Conservation (phyloP, 106 monocot genomes). For the Apostasia shenzhenica region DNA sequence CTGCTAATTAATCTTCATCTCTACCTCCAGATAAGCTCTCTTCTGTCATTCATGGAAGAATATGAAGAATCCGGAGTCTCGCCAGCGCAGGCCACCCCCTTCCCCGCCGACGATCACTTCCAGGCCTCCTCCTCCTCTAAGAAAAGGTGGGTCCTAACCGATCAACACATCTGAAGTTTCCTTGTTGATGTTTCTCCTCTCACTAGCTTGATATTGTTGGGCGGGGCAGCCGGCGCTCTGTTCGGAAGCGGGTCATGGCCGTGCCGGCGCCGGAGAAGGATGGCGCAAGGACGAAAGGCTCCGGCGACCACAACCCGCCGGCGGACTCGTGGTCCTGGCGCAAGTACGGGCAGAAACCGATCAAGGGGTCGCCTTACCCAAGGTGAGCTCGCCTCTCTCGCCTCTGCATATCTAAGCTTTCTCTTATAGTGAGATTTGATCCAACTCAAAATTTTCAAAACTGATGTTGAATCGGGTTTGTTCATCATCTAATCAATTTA, state of each 20-base stretch:
- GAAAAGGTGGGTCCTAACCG: background rate
- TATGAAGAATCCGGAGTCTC: background rate
- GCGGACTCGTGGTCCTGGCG: constrained; percentile 28
- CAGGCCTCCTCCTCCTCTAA: background rate
- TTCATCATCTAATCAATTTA: background rate
- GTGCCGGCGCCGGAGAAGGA: constrained; percentile 8
- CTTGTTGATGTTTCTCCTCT: background rate
- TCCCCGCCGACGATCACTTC: background rate
- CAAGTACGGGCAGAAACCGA: constrained; percentile 37
- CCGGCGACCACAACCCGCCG: constrained; percentile 13
- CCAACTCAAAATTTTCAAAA: background rate
- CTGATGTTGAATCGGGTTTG: background rate
- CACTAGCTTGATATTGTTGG: background rate
- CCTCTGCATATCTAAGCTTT: background rate
- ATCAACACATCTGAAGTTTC: background rate
- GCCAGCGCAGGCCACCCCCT: too few relatives aligned
- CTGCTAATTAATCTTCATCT: too few relatives aligned
- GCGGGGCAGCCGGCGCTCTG: constrained; percentile 12
- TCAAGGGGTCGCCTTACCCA: constrained; percentile 30
- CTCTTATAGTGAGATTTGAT: background rate
- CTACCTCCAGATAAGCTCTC: too few relatives aligned
- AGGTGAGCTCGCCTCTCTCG: constrained; percentile 5
- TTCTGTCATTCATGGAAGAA: background rate
- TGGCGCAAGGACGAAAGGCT: constrained; percentile 3
- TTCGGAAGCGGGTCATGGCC: constrained; percentile 24